Percentiles rank a stretch among this genome's conserved stretches.
phyloP scores from a whole-genome alignment of 2,329 filamentous ascomycete species.

The Ophiostoma populinum region DNA sequence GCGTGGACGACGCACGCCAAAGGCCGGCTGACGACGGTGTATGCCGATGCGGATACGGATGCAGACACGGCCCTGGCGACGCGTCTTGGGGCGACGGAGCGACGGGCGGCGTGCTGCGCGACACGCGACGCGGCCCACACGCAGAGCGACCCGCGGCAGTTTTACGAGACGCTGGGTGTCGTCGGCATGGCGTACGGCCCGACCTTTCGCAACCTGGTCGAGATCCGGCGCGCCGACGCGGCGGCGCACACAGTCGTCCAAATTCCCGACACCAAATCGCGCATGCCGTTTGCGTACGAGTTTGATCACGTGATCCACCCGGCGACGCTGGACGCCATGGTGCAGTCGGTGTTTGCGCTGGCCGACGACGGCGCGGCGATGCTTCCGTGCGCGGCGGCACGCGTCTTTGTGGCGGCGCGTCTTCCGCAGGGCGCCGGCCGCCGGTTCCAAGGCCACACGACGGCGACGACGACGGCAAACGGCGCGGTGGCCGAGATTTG shows the following conservation, averaged over 20 bases:
- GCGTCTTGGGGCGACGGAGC: background rate
- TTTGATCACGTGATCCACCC: slow-evolving; percentile 40
- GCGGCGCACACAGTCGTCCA: slow-evolving; percentile 20
- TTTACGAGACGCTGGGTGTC: slow-evolving; percentile 32
- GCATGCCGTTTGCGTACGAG: slow-evolving; percentile 36
- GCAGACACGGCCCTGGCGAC: background rate
- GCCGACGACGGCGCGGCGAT: slow-evolving; percentile 23
- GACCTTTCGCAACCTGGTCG: slow-evolving; percentile 29
- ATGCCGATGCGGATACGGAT: background rate
- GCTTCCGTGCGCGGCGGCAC: slow-evolving; percentile 29
- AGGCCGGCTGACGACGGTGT: slow-evolving; percentile 14
- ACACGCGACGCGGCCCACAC: slow-evolving; percentile 17
- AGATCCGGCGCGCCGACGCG: slow-evolving; percentile 8
- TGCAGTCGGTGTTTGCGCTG: slow-evolving; percentile 33
- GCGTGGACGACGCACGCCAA: slow-evolving; percentile 24
- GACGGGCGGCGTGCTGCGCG: slow-evolving; percentile 11
- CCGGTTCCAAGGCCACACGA: slow-evolving; percentile 25
- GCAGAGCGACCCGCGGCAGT: slow-evolving; percentile 23
- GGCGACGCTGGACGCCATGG: slow-evolving; percentile 36
- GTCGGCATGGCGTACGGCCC: slow-evolving; percentile 35
- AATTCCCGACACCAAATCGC: slow-evolving; percentile 30
- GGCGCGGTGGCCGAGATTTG: slow-evolving; percentile 25
- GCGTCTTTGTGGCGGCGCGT: slow-evolving; percentile 27
- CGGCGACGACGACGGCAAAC: slow-evolving; percentile 18
- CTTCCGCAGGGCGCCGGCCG: slow-evolving; percentile 18